Percentiles rank a stretch among this genome's conserved stretches.
Conservation (phyloP, 768 basidiomycete species). For the Roridomyces roridus region DNA sequence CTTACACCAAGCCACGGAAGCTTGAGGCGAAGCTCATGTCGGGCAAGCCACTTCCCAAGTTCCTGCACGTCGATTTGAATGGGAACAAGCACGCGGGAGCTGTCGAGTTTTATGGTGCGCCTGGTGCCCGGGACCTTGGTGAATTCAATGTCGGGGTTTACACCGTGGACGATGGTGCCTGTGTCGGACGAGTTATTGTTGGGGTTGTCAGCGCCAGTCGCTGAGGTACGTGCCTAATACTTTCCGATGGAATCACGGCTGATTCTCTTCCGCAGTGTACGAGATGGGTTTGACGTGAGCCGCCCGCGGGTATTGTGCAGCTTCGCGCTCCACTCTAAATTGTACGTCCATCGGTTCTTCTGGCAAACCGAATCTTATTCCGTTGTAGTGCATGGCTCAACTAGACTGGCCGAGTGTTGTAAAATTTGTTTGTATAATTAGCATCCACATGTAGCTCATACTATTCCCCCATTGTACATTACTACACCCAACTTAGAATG, state of each 20-base stretch:
- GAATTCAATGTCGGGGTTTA: conserved; percentile 63
- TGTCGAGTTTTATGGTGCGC: conserved; percentile 64
- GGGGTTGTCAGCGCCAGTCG: conserved; percentile 51
- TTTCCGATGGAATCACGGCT: not conserved
- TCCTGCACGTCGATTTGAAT: conserved; percentile 59
- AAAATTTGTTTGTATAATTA: conserved; percentile 19
- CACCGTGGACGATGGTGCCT: conserved; percentile 52
- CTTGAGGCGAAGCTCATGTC: conserved; percentile 57
- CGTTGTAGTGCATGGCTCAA: too few relatives aligned
- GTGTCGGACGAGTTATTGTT: conserved; percentile 60
- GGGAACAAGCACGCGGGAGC: conserved; percentile 49
- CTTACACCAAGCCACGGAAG: conserved; percentile 34
- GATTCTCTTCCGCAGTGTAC: too few relatives aligned
- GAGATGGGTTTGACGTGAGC: too few relatives aligned
- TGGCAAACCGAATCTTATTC: too few relatives aligned
- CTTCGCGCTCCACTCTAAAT: too few relatives aligned
- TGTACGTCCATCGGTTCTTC: too few relatives aligned
- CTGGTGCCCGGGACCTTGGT: conserved; percentile 56
- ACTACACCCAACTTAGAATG: conserved; percentile 12
- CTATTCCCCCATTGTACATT: conserved; percentile 22
- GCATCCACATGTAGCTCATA: conserved; percentile 25
- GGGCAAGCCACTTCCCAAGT: conserved; percentile 59
- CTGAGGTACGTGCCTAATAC: conserved; percentile 3
- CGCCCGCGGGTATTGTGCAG: too few relatives aligned
- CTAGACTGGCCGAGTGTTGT: conserved; percentile 15